A percentile compares a stretch with the other conserved stretches of the same genome.
phyloP scores from a whole-genome alignment of 2,329 filamentous ascomycete genomes.

The Colletotrichum spaethianum region DNA sequence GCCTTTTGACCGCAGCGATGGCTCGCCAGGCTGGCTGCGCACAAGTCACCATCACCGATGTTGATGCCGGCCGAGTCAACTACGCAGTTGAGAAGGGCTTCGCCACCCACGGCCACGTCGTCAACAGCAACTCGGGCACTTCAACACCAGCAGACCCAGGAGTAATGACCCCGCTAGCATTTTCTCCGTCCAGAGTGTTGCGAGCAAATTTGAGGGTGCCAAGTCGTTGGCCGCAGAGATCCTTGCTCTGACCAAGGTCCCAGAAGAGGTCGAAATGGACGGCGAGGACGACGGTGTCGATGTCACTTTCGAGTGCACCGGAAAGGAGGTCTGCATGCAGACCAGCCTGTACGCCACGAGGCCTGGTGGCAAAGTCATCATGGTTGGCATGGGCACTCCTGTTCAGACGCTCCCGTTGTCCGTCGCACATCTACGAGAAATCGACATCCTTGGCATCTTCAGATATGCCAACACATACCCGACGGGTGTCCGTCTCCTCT shows the following conservation, averaged over 20 bases:
- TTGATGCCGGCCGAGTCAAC: conserved; percentile 71
- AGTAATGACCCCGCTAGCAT: conserved; percentile 61
- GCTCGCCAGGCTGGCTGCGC: conserved; percentile 72
- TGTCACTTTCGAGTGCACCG: conserved; percentile 82
- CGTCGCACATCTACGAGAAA: conserved; percentile 80
- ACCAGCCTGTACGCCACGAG: conserved; percentile 80
- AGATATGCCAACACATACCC: conserved; percentile 83
- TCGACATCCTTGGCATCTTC: conserved; percentile 82
- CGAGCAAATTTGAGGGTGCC: conserved; percentile 66
- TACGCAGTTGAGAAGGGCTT: conserved; percentile 73
- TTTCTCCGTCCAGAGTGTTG: conserved; percentile 61
- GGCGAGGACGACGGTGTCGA: conserved; percentile 76
- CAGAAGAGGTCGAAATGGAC: conserved; percentile 49
- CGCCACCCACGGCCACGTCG: conserved; percentile 71
- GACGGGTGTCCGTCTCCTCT: conserved; percentile 75
- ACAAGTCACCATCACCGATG: conserved; percentile 72
- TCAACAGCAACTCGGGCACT: conserved; percentile 59
- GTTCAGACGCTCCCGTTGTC: conserved; percentile 82
- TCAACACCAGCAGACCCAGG: conserved; percentile 62
- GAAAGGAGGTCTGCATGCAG: conserved; percentile 82
- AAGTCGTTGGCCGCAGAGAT: conserved; percentile 65
- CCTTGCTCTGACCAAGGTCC: conserved; percentile 55
- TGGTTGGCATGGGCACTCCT: conserved; percentile 85
- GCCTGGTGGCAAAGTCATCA: conserved; percentile 79
- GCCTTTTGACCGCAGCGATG: conserved; percentile 74